Conservation (phyloP, 805 yeast genomes). For the Candida endomychidarum region DNA sequence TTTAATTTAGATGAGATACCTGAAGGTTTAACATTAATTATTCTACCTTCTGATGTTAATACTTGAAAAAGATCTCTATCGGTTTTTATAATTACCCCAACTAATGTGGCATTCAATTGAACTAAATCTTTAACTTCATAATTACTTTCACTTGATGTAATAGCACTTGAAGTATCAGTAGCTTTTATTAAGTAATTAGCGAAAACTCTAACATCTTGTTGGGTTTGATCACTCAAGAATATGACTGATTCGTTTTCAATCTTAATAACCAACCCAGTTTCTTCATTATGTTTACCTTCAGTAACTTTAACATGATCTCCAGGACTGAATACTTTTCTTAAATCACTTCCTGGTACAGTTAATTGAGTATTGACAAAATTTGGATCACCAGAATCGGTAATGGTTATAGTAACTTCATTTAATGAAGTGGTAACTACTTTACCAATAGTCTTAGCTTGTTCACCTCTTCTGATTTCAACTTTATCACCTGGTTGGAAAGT, state of each 20-base stretch:
- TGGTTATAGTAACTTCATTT: conserved; percentile 50
- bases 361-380: conserved; percentile 56
- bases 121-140: conserved; percentile 89
- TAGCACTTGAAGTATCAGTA: conserved; percentile 66
- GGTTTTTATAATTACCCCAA: conserved; percentile 86
- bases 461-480: conserved; percentile 90
- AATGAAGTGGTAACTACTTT: conserved; percentile 65
- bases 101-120: conserved; percentile 78
- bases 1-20: conserved; percentile 79
- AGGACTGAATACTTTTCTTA: conserved; percentile 80
- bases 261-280: conserved; percentile 89
- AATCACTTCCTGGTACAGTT: conserved; percentile 77
- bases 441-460: conserved; percentile 88
- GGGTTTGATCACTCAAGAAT: conserved; percentile 83
- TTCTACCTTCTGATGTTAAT: conserved; percentile 78
- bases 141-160: conserved; percentile 67
- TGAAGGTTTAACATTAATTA: conserved; percentile 68
- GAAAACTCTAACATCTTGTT: conserved; percentile 86
- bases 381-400: conserved; percentile 57
- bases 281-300: conserved; percentile 89
- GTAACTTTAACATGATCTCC: conserved; percentile 96
- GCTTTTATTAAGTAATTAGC: conserved; percentile 90
- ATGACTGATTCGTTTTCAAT: conserved; percentile 84
- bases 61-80: conserved; percentile 85
- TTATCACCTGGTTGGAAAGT: conserved; percentile 89